phyloP scores from a whole-genome alignment of 441 rosid genomes.

The Jatropha podagrica region DNA sequence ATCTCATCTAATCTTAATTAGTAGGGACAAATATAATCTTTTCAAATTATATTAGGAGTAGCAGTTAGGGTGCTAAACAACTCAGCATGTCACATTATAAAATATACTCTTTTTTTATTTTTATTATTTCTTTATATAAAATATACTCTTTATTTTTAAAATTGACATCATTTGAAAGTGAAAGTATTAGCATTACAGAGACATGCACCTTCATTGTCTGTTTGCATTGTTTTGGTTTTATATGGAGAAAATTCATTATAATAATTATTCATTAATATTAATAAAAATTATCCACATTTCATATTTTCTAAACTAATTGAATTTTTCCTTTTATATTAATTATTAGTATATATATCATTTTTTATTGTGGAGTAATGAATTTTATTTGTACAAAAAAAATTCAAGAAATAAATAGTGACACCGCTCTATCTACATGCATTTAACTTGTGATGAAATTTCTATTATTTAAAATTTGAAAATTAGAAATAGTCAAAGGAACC shows the following conservation, averaged over 20 bases:
- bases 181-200: neutral
- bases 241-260: neutral
- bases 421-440: no score
- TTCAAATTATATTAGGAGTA: conserved; percentile 26
- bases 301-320: no score
- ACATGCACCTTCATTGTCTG: neutral
- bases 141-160: no score
- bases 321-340: no score
- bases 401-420: no score
- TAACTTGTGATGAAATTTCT: no score
- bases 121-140: no score
- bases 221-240: neutral
- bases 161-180: neutral
- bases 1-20: neutral
- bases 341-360: no score
- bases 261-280: neutral
- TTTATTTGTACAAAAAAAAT: no score
- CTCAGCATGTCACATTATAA: conserved; percentile 37
- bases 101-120: neutral
- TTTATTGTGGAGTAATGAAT: no score
- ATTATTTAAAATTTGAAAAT: no score
- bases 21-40: conserved; percentile 40
- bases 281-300: neutral
- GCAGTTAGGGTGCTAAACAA: conserved; percentile 44
- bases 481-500: no score